These are phyloP conservation scores for Pseudocercospora fuligena DNA, from an alignment of 2,329 filamentous ascomycete genomes.

Conservation along the genomic window DNA sequence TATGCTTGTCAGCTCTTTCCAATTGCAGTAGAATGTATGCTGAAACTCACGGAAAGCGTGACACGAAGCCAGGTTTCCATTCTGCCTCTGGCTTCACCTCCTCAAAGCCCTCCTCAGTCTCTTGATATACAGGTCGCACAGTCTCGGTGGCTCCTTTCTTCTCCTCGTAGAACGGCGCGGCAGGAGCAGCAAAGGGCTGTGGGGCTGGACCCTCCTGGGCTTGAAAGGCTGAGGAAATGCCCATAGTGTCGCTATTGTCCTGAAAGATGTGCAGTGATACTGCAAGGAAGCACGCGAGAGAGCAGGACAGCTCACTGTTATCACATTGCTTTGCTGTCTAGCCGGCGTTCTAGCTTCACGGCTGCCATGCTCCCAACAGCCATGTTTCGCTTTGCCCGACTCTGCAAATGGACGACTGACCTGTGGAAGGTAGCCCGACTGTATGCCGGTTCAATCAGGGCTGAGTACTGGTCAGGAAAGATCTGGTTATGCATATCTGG, in stretches of 20 bases:
- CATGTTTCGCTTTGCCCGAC: not conserved
- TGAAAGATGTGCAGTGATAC: not conserved
- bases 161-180: not conserved
- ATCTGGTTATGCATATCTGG: not conserved
- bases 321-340: not conserved
- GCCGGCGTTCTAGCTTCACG: not conserved
- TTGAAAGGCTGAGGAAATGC: not conserved
- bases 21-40: not conserved
- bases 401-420: not conserved
- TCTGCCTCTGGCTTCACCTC: not conserved
- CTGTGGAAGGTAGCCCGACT: not conserved
- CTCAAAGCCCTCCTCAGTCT: not conserved
- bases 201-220: not conserved
- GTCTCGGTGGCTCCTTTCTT: not conserved
- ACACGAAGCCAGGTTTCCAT: conserved; percentile 9
- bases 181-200: not conserved
- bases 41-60: not conserved
- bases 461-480: not conserved
- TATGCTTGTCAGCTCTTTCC: not conserved
- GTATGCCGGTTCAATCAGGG: not conserved
- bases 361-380: not conserved
- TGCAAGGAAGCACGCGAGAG: not conserved
- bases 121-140: not conserved
- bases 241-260: not conserved
- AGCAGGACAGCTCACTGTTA: not conserved